Evolutionary conservation across 441 rosid genomes (phyloP), one percentile per base, ranked within the genome.

Genomic region (Raphanus hybrid): DNA sequence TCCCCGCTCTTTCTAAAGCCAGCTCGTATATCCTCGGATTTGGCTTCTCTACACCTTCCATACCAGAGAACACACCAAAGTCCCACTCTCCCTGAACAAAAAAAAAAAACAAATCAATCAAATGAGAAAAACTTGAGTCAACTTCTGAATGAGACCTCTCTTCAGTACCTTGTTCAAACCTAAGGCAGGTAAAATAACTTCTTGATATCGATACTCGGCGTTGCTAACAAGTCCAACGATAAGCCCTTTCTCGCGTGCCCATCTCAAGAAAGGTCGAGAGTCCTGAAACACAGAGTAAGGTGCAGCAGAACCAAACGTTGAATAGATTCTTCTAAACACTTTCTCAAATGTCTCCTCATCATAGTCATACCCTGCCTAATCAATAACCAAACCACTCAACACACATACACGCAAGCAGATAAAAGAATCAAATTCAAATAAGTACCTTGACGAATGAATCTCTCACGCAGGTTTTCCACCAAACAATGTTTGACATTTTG

Each of bases 1-100:
- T 86, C 74, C 99, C 97, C 2, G 92, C 98, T 84, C 84, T 89
- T 82, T 86, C 84, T 0, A 95, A 85, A 0, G 99, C 99, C 15
- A 93, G 84, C 86, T 81, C 67, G 45, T 88, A 95, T 3, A 95
- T 90, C 79, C 82, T 85, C 0, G 92, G 95, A 76, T 95, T 87
- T 3, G 99, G 99, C 83, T 95, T 93, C 89, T 95, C 99, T 12
- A 95, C 82, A 11, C 99, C 99, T 74, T 89, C 97, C n/a, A 93
- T 75, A 26, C 99, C 99, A 52, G 99, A 95, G 82, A 95, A 95
- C 14, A 95, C 98, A 73, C 99, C 98, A 73, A 95, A 93, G 77
- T 93, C 99, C 98, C 98, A 95, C 83, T 95, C 99, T 5, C 84
- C 94, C 99, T 95, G 0, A 23, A 20, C 6, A 59, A 41, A 9